Evolutionary conservation across 768 basidiomycete genomes (phyloP), one percentile per base, ranked within the genome.

Genomic region (Trametes meyenii): DNA sequence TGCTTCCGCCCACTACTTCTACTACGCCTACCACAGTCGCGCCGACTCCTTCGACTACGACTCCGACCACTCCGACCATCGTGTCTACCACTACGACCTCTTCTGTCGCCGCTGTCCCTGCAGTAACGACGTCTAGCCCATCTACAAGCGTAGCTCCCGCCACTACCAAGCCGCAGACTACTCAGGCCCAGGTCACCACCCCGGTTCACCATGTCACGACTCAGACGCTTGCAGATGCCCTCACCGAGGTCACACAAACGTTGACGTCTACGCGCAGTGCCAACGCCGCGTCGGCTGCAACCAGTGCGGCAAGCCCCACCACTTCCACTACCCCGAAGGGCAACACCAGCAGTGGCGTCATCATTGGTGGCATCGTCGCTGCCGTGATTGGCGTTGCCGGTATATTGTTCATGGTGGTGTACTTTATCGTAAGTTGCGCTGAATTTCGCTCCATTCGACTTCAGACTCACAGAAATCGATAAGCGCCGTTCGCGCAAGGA

Each of bases 291-390:
- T 24, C 61, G 4, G 54, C 56, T 2, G 49, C 65, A 5, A n/a
- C 53, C 16, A 39, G 55, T 19, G 50, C 61, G 2, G 53, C 60
- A 14, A 65, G 55, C 64, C 23, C 65, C 19, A 48, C 57, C 1
- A 29, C 64, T 11, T 46, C 60, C 21, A 43, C 52, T 12, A 21
- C 55, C 2, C 40, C 23, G 3, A 51, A 52, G n/a, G 5, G 21
- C 5, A 40, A 29, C 10, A 52, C 68, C 23, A 67, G 71, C 50
- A 66, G 64, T 10, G 70, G 72, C 24, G 65, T 70, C n/a, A 64
- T 77, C 17, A 62, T 72, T 11, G 77, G 77, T 23, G 75, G 75
- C 42, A 70, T 75, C 24, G 66, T 72, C n/a, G 78, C 72, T 2
- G 72, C 71, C 29, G 42, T 78, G 39, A 64, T 75, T n/a, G 77